phyloP scores from a whole-genome alignment of 768 basidiomycete genomes.

The Suillus weaverae region DNA sequence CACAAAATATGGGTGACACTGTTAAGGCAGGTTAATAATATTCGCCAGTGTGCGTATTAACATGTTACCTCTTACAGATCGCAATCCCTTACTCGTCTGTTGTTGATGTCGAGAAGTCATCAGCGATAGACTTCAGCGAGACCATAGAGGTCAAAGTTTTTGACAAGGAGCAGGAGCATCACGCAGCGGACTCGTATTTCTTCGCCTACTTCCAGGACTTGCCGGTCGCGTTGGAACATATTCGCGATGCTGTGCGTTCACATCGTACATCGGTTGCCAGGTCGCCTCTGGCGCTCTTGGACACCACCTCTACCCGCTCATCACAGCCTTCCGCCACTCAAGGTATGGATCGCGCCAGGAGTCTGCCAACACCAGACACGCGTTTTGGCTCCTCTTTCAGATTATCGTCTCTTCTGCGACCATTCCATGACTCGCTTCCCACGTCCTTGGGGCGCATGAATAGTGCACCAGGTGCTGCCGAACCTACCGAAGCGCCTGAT shows the following conservation, averaged over 20 bases:
- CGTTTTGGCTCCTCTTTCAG: conserved; percentile 53
- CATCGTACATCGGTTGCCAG: conserved; percentile 38
- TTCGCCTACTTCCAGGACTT: conserved; percentile 93
- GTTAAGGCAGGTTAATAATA: conserved; percentile 65
- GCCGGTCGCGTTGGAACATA: conserved; percentile 72
- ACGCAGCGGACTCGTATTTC: conserved; percentile 84
- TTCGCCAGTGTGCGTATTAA: not conserved
- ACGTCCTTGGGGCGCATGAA: conserved; percentile 36
- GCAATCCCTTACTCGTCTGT: conserved; percentile 92
- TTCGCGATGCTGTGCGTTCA: conserved; percentile 71
- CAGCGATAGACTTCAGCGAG: conserved; percentile 93
- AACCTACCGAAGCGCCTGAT: conserved; percentile 44
- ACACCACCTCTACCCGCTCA: conserved; percentile 53
- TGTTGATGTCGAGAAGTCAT: conserved; percentile 83
- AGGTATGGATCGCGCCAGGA: conserved; percentile 42
- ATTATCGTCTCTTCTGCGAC: conserved; percentile 63
- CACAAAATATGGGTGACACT: conserved; percentile 93
- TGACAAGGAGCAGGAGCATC: conserved; percentile 59
- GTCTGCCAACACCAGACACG: conserved; percentile 34
- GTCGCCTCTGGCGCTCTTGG: conserved; percentile 43
- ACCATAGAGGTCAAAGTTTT: conserved; percentile 93
- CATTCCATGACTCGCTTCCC: conserved; percentile 59
- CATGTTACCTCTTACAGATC: conserved; percentile 49
- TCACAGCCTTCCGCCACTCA: conserved; percentile 25
- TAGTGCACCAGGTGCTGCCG: conserved; percentile 22